Evolutionary conservation across 1,284 basidiomycete genomes (phyloP).

Genomic region (Meripilus lineatus): DNA sequence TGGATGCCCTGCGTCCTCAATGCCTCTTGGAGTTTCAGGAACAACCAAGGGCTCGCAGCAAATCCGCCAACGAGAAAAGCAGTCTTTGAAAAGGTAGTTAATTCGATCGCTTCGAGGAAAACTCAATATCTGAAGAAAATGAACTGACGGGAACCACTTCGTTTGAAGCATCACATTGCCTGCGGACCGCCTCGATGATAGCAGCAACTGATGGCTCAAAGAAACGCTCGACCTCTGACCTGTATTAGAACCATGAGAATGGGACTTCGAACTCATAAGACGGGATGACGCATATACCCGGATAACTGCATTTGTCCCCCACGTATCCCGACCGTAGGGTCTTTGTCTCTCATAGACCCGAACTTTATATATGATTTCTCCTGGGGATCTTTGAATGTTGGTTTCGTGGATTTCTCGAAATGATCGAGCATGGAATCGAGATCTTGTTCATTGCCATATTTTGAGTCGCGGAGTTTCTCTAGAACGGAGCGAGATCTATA

Average conservation of each 20-base stretch:
- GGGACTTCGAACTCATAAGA: neutral
- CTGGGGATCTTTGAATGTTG: neutral
- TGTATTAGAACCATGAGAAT: constrained; percentile 7
- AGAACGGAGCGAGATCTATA: neutral
- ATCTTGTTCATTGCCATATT: neutral
- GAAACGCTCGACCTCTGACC: constrained; percentile 30
- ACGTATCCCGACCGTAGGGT: neutral
- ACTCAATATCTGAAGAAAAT: too few species aligned
- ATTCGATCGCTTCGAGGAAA: too few species aligned
- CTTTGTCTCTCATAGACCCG: neutral
- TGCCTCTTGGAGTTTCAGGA: neutral
- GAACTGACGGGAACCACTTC: neutral
- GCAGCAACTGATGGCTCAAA: constrained; percentile 35
- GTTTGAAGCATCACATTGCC: constrained; percentile 20
- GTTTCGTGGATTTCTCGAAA: neutral
- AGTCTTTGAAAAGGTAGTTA: neutral
- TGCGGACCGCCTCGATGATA: constrained; percentile 29
- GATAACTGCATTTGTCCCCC: neutral
- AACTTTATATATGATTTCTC: neutral
- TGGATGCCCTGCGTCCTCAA: neutral
- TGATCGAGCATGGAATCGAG: neutral
- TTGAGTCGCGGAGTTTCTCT: neutral
- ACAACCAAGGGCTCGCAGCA: neutral
- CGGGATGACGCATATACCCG: neutral
- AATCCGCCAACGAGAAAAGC: neutral